Conservation (phyloP, 2,329 filamentous ascomycete genomes). For the Neophaeococcomyces aloes region DNA sequence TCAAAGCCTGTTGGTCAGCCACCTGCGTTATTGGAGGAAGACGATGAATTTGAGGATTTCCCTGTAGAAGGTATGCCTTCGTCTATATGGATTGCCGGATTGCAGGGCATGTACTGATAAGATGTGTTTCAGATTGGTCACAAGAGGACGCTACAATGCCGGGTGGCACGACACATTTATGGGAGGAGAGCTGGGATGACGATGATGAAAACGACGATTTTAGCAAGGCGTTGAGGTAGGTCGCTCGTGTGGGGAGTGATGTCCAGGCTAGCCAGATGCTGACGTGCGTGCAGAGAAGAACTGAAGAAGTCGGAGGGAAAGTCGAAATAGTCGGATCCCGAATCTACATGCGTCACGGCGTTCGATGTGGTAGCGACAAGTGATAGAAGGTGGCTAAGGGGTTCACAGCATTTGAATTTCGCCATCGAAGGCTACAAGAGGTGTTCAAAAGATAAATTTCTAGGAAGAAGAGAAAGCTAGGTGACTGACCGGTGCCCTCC, state of each 20-base stretch:
- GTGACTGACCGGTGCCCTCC: constrained; percentile 6
- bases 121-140: constrained; percentile 61
- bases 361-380: constrained; percentile 8
- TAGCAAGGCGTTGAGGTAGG: constrained; percentile 82
- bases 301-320: constrained; percentile 78
- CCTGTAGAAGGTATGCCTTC: constrained; percentile 68
- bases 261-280: constrained; percentile 16
- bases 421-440: neutral
- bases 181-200: constrained; percentile 99
- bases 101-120: neutral
- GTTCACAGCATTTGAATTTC: neutral
- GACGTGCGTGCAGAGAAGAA: constrained; percentile 49
- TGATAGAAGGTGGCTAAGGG: constrained; percentile 2
- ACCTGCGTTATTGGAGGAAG: constrained; percentile 72
- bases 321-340: constrained; percentile 29
- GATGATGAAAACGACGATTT: constrained; percentile 97
- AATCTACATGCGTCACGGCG: constrained; percentile 10
- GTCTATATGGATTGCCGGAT: too few species aligned
- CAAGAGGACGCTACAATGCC: constrained; percentile 66
- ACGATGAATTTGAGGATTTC: constrained; percentile 99
- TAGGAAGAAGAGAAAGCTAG: constrained; percentile 6
- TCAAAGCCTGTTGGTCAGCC: constrained; percentile 48
- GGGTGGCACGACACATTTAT: constrained; percentile 65
- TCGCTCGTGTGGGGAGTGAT: too few species aligned
- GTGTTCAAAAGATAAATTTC: constrained; percentile 1